These are phyloP conservation scores for Castanospermum australe DNA, from an alignment of 306 rosid species.

Conservation along the genomic window DNA sequence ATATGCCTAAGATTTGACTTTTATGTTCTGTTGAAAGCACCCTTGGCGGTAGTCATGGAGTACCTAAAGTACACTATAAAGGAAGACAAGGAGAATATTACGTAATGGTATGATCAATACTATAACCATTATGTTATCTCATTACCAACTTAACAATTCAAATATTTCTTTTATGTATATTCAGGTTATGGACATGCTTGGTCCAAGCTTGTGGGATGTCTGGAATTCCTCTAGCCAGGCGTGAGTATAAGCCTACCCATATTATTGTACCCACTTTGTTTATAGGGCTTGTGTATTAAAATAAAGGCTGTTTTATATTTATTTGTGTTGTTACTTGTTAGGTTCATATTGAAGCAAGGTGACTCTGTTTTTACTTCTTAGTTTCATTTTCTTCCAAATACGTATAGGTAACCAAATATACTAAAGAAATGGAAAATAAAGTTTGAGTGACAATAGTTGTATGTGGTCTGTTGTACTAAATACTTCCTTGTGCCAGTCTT, in stretches of 20 bases:
- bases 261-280: slow-evolving; percentile 11
- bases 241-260: slow-evolving; percentile 52
- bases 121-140: neutral
- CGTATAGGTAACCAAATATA: neutral
- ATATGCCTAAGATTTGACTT: neutral
- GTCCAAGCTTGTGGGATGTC: slow-evolving; percentile 95
- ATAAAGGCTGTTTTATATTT: neutral
- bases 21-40: slow-evolving; percentile 50
- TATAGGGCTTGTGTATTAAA: slow-evolving; percentile 1
- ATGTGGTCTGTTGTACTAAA: neutral
- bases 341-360: slow-evolving; percentile 14
- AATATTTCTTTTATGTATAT: neutral
- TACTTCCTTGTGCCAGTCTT: neutral
- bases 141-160: neutral
- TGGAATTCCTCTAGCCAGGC: slow-evolving; percentile 82
- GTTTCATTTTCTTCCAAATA: slow-evolving; percentile 16
- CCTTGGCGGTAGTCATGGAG: slow-evolving; percentile 98
- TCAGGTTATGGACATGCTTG: slow-evolving; percentile 99
- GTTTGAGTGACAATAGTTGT: neutral
- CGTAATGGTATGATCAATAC: slow-evolving; percentile 67
- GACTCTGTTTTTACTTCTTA: neutral
- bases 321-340: neutral
- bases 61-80: slow-evolving; percentile 87
- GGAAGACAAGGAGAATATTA: slow-evolving; percentile 91
- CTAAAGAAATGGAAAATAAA: neutral